Evolutionary conservation across 169 alveolate genomes (phyloP), one percentile per base, ranked within the genome.

Genomic region (Theileria orientalis): DNA sequence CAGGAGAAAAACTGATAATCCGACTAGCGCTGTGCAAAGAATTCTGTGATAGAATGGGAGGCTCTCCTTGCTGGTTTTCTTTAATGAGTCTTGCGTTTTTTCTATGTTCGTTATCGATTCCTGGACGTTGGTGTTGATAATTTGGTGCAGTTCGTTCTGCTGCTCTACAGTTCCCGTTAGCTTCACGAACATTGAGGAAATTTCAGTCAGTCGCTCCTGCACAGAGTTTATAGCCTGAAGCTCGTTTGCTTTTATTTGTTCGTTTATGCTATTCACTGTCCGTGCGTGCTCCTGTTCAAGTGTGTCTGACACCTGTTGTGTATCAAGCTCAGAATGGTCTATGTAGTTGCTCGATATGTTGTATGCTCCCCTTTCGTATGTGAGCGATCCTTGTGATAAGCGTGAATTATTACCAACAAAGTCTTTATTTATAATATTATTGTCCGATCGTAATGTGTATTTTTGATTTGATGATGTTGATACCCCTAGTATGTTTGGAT

Each of bases 101-200:
- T 82, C 89, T 1, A 82, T 82, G 74, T 82, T 82, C 19, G 83
- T 42, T 46, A 82, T 46, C 23, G 89, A 82, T 33, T 73, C 85
- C 73, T 57, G 30, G 47, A 82, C 85, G 67, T 82, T 82, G 69
- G 78, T 86, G 44, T 52, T 72, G 41, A 82, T 82, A 67, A 63
- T 63, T 33, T 74, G 83, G 44, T 74, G 73, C 59, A 74, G 62
- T 30, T 74, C 89, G 32, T 69, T 75, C 64, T 82, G 89, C 35
- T 46, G 85, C 33, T 61, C 85, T 37, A 82, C 47, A 21, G 89
- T 74, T 19, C 85, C 85, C 30, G 74, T 66, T 61, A 82, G 73
- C 69, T 82, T 76, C 41, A 57, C 89, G 56, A 82, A 82, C 89
- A 82, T 82, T n/a, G 89, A 73, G n/a, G 89, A 82, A 0, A 82